Conservation (phyloP, 1,284 basidiomycete genomes). For the Moesziomyces sp. region DNA sequence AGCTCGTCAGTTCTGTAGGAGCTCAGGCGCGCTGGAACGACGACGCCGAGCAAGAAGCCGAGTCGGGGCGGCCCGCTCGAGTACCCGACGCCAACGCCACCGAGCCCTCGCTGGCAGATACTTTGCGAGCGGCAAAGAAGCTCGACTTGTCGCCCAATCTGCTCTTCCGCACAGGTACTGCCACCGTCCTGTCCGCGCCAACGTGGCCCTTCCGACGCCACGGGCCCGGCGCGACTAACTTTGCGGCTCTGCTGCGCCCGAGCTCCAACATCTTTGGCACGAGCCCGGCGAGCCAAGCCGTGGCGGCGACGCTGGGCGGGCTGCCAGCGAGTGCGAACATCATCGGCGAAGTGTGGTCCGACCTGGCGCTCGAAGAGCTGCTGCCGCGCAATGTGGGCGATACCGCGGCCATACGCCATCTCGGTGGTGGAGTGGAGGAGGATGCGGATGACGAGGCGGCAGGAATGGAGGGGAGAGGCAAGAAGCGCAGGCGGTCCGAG, state of each 20-base stretch:
- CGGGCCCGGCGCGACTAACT: constrained; percentile 52
- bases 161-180: constrained; percentile 32
- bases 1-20: constrained; percentile 31
- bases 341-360: constrained; percentile 52
- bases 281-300: constrained; percentile 36
- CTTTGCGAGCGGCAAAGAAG: constrained; percentile 15
- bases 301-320: constrained; percentile 37
- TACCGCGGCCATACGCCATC: constrained; percentile 27
- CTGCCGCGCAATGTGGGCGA: constrained; percentile 30
- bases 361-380: constrained; percentile 55
- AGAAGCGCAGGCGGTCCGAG: constrained; percentile 23
- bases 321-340: constrained; percentile 25
- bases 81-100: neutral
- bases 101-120: constrained; percentile 9
- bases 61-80: neutral
- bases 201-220: constrained; percentile 53
- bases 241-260: constrained; percentile 47
- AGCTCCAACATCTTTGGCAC: constrained; percentile 39
- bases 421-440: constrained; percentile 4
- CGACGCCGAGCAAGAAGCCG: constrained; percentile 7
- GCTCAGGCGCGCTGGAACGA: constrained; percentile 9
- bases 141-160: constrained; percentile 32
- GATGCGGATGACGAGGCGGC: neutral
- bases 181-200: constrained; percentile 31
- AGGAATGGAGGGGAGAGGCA: neutral